A percentile compares a stretch with the other conserved stretches of the same genome.
phyloP scores from a whole-genome alignment of 1,284 basidiomycete species.

The Papiliotrema terrestris region DNA sequence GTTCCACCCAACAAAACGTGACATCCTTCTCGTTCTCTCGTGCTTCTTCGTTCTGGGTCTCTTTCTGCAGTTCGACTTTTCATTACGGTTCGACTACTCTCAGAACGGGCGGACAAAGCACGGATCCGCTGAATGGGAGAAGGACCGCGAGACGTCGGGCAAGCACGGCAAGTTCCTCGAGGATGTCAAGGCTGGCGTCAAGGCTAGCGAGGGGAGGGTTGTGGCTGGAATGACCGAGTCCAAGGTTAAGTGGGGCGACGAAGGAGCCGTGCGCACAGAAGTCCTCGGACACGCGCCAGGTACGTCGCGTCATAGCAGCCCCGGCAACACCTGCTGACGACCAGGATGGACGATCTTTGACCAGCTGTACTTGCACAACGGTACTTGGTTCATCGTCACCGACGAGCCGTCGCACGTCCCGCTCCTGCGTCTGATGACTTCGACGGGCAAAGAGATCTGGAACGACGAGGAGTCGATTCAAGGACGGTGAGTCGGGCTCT shows the following conservation, averaged over 20 bases:
- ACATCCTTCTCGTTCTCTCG: conserved; percentile 41
- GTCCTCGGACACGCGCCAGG: conserved; percentile 48
- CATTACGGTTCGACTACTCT: conserved; percentile 32
- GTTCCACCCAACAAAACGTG: conserved; percentile 42
- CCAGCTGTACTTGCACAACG: conserved; percentile 56
- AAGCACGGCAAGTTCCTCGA: conserved; percentile 19
- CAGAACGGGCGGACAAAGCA: conserved; percentile 9
- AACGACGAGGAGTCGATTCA: conserved; percentile 50
- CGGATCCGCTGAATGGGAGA: conserved; percentile 7
- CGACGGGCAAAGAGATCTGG: conserved; percentile 50
- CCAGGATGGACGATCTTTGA: conserved; percentile 75
- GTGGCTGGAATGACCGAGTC: conserved; percentile 31
- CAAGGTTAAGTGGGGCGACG: conserved; percentile 41
- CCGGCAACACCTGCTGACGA: neutral
- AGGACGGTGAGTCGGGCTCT: conserved; percentile 30
- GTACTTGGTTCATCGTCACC: conserved; percentile 51
- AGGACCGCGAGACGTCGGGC: neutral
- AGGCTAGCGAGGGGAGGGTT: conserved; percentile 17
- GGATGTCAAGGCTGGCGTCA: conserved; percentile 21
- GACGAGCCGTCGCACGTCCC: conserved; percentile 48
- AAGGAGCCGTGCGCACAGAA: conserved; percentile 34
- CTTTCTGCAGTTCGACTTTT: conserved; percentile 44
- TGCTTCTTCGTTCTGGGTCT: conserved; percentile 39
- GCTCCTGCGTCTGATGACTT: conserved; percentile 47
- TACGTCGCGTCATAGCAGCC: conserved; percentile 17